Evolutionary conservation across 2,329 filamentous ascomycete species (phyloP), one percentile per base, ranked within the genome.

Genomic region (Calonectria pauciramosa): DNA sequence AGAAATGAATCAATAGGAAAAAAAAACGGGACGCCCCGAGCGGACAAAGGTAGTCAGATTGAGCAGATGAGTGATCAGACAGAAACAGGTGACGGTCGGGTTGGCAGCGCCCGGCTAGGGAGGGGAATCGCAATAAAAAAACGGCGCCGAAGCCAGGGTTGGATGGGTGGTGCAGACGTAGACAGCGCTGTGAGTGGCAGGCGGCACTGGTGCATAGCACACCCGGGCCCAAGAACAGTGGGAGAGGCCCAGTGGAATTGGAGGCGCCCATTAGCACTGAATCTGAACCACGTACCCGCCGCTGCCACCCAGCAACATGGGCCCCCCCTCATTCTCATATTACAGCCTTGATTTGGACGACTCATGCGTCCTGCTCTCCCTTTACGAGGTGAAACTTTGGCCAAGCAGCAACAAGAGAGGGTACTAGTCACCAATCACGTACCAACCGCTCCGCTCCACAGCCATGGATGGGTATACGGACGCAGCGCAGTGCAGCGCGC

Each of bases 71-170:
- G 76, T 75, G 78, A 79, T 71, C 65, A 75, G 78, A 75, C 65
- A 75, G 77, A 75, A 81, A 78, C 78, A 80, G 79, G 79, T 79
- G 78, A 80, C 74, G 74, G 73, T 51, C 56, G 44, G 70, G 67
- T 66, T 75, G 75, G 52, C 68, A 69, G 52, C 26, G 70, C 56
- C 65, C 54, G 56, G 59, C 71, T 70, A 79, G 79, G 79, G 79
- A 81, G 79, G 76, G 76, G 78, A 78, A 79, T 78, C 67, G 80
- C 77, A 81, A 81, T 80, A 72, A 81, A 81, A 80, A 80, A 74
- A 77, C 47, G 69, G 72, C 70, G 67, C 72, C 72, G 70, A 75
- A 77, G 56, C 71, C 68, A 76, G 77, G 79, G 76, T 78, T 68
- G 65, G 78, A 70, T 77, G 70, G 72, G 63, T 34, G 64, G 56